These are phyloP conservation scores for Tolypocladium endophyticum DNA, from an alignment of 2,329 filamentous ascomycete species.

Conservation along the genomic window DNA sequence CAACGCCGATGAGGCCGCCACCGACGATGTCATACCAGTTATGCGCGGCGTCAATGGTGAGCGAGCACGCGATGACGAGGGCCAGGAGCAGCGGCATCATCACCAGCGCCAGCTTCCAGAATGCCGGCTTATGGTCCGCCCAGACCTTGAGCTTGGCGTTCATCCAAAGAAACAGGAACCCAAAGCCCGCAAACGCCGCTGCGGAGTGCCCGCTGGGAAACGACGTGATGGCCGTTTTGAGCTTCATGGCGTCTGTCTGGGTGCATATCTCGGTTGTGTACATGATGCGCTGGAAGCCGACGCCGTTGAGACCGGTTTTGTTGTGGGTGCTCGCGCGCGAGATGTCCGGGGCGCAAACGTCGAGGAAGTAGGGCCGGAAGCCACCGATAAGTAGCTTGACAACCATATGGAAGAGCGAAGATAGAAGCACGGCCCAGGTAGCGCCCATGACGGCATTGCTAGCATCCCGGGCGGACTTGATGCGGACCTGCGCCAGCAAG, in stretches of 20 bases:
- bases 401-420: conserved; percentile 54
- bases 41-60: conserved; percentile 57
- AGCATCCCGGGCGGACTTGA: conserved; percentile 46
- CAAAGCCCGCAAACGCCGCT: conserved; percentile 51
- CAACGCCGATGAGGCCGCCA: conserved; percentile 51
- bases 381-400: conserved; percentile 58
- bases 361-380: conserved; percentile 52
- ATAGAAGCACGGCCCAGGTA: conserved; percentile 46
- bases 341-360: conserved; percentile 51
- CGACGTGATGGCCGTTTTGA: conserved; percentile 52
- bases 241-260: conserved; percentile 34
- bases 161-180: conserved; percentile 56
- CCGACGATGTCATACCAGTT: conserved; percentile 61
- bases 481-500: conserved; percentile 44
- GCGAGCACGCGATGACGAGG: conserved; percentile 45
- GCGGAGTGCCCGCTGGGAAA: conserved; percentile 62
- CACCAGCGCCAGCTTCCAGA: conserved; percentile 54
- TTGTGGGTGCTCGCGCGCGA: conserved; percentile 29
- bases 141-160: conserved; percentile 65
- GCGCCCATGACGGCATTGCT: conserved; percentile 55
- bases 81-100: conserved; percentile 51
- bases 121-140: conserved; percentile 52
- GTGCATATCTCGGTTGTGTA: conserved; percentile 55
- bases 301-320: conserved; percentile 26
- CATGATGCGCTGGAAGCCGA: conserved; percentile 50